phyloP scores from a whole-genome alignment of 2,329 filamentous ascomycete species.

The Epichloe uncinata region DNA sequence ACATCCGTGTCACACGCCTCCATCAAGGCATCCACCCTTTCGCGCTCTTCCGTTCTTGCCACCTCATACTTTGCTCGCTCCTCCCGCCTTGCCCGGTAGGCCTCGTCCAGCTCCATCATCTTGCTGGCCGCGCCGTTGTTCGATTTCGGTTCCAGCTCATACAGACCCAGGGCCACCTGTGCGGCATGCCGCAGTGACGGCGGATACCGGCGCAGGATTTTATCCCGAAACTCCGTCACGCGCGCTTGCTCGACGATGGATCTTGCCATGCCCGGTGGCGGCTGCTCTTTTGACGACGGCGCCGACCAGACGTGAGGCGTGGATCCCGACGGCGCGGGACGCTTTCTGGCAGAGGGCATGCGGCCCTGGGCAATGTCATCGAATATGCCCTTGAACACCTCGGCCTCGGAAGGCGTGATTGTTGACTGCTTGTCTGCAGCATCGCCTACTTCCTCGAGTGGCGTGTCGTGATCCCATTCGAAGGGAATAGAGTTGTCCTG shows the following conservation, averaged over 20 bases:
- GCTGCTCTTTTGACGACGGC: background rate
- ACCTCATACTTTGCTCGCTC: slow-evolving; percentile 23
- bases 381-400: slow-evolving; percentile 47
- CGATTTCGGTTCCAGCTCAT: slow-evolving; percentile 19
- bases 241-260: slow-evolving; percentile 22
- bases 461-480: slow-evolving; percentile 26
- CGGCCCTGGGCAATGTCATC: slow-evolving; percentile 26
- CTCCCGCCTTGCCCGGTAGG: slow-evolving; percentile 19
- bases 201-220: slow-evolving; percentile 25
- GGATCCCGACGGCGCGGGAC: slow-evolving; percentile 4
- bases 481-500: slow-evolving; percentile 36
- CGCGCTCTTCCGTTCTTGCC: slow-evolving; percentile 31
- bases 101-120: slow-evolving; percentile 18
- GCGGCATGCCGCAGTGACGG: slow-evolving; percentile 25
- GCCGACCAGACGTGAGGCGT: background rate
- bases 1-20: slow-evolving; percentile 42
- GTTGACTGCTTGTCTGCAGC: slow-evolving; percentile 26
- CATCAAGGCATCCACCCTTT: slow-evolving; percentile 41
- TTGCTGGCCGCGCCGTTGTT: slow-evolving; percentile 12
- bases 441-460: slow-evolving; percentile 8
- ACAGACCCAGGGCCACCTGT: slow-evolving; percentile 25
- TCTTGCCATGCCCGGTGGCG: slow-evolving; percentile 8
- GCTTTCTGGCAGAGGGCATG: slow-evolving; percentile 17
- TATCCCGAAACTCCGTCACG: slow-evolving; percentile 19
- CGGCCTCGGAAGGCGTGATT: slow-evolving; percentile 43